phyloP scores from a whole-genome alignment of 2,329 filamentous ascomycete genomes.

The Trichoderma sp. region DNA sequence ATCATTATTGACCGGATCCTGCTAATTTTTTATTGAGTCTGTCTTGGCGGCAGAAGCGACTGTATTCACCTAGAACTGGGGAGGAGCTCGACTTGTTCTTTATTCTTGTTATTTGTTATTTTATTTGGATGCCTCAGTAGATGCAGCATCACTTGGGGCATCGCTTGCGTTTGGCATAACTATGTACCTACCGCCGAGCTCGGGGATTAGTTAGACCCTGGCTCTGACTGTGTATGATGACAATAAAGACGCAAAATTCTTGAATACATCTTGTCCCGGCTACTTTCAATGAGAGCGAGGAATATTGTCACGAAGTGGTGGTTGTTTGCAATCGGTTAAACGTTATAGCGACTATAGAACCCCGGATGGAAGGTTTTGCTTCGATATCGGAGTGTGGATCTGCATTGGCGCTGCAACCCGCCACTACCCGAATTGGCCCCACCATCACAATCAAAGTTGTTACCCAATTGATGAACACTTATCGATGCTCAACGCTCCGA shows the following conservation, averaged over 20 bases:
- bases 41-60: slow-evolving; percentile 8
- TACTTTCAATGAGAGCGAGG: background rate
- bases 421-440: slow-evolving; percentile 32
- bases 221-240: slow-evolving; percentile 22
- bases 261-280: background rate
- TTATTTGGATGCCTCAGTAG: slow-evolving; percentile 27
- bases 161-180: slow-evolving; percentile 38
- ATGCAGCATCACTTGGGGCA: slow-evolving; percentile 32
- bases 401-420: slow-evolving; percentile 24
- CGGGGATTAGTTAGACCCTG: slow-evolving; percentile 24
- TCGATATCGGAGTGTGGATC: slow-evolving; percentile 31
- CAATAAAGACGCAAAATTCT: slow-evolving; percentile 17
- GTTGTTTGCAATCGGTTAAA: slow-evolving; percentile 7
- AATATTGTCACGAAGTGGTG: background rate
- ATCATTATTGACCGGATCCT: background rate
- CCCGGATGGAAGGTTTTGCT: slow-evolving; percentile 20
- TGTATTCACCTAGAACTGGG: background rate
- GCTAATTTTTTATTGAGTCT: slow-evolving; percentile 1
- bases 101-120: slow-evolving; percentile 6
- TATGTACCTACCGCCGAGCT: slow-evolving; percentile 30
- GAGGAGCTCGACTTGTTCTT: slow-evolving; percentile 2
- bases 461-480: slow-evolving; percentile 23
- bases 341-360: slow-evolving; percentile 8
- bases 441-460: slow-evolving; percentile 27
- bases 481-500: slow-evolving; percentile 11